Base-by-base conservation (phyloP, 2,329 filamentous ascomycete genomes). In the Colletotrichum australisinense region DNA sequence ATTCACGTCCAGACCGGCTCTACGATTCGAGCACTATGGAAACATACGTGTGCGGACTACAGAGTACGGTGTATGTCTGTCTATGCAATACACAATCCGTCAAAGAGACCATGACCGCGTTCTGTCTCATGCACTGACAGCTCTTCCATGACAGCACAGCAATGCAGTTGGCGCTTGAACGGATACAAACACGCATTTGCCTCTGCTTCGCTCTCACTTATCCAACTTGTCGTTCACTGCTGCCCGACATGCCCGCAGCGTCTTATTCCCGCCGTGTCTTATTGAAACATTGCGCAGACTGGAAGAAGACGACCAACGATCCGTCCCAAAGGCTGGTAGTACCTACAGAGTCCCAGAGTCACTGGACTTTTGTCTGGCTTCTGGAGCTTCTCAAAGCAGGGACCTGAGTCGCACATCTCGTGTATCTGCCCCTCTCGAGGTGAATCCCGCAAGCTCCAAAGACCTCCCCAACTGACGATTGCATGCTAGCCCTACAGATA, bases 111-210 rank as follows among this genome's bases (percentile, higher is more conserved):
- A 30, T 63, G 42, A 58, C 58, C 52, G 58, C 57, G 62, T 59
- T 62, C 24, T 64, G 69, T 67, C 65, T 62, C 30, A 69, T 69
- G 66, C 66, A 52, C 52, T 55, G 35, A 35, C 66, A 24, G 32
- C 42, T 60, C 53, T 42, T 53, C 42, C 42, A 49, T 69, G 70
- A 73, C 70, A 73, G 57, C 70, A 69, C 70, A 73, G 53, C 66
- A 55, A 55, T 64, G 70, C 70, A 73, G 66, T 60, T 65, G 70
- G 66, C 70, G 70, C 70, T 64, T 59, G 19, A 69, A 69, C 42
- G 57, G 19, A 38, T 28, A 56, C 70, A 60, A 69, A 60, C 70
- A 64, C 14, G 11, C 35, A 58, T 53, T 53, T 65, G 42, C 22
- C 52, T 30, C 38, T 62, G 58, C 19, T 30, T 30, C 59, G 32